These are phyloP conservation scores for Leucocoprinus sp. DNA, from an alignment of 768 basidiomycete species.

Conservation along the genomic window DNA sequence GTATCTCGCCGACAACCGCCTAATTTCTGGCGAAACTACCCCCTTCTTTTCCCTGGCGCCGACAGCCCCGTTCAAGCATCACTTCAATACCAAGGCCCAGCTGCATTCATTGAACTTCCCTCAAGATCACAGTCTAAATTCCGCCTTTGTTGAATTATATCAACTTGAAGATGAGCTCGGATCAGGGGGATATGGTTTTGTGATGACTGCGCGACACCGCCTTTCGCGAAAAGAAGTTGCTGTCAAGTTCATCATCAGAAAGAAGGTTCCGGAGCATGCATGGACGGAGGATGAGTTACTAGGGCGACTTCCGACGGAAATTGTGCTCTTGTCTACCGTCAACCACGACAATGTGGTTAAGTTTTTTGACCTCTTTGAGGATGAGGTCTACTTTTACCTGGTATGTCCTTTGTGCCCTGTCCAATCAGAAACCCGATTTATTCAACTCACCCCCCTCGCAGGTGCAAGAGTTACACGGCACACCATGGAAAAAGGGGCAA, in stretches of 20 bases:
- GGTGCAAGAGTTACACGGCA: slow-evolving; percentile 91
- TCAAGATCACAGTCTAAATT: slow-evolving; percentile 47
- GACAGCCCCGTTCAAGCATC: slow-evolving; percentile 7
- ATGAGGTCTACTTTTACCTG: slow-evolving; percentile 77
- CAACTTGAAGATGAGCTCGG: slow-evolving; percentile 72
- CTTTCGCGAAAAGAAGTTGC: slow-evolving; percentile 64
- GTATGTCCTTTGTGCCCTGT: slow-evolving; percentile 30
- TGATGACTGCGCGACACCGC: slow-evolving; percentile 75
- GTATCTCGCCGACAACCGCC: slow-evolving; percentile 2
- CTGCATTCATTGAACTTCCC: slow-evolving; percentile 44
- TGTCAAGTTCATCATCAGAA: slow-evolving; percentile 91
- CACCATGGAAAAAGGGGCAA: slow-evolving; percentile 65
- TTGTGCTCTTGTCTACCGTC: slow-evolving; percentile 64
- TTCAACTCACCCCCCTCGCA: slow-evolving; percentile 21
- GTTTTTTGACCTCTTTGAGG: slow-evolving; percentile 81
- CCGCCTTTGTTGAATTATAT: slow-evolving; percentile 52
- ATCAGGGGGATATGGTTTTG: slow-evolving; percentile 91
- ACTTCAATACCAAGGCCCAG: slow-evolving; percentile 25
- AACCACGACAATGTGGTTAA: slow-evolving; percentile 78
- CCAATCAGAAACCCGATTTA: not conserved
- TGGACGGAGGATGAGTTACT: slow-evolving; percentile 57
- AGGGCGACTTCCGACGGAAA: slow-evolving; percentile 72
- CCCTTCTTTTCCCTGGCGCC: slow-evolving; percentile 2
- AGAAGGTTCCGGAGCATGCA: slow-evolving; percentile 49
- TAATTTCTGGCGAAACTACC: not conserved